Conservation (phyloP, 192 early-diverging fungal species). For the Dispira simplex region DNA sequence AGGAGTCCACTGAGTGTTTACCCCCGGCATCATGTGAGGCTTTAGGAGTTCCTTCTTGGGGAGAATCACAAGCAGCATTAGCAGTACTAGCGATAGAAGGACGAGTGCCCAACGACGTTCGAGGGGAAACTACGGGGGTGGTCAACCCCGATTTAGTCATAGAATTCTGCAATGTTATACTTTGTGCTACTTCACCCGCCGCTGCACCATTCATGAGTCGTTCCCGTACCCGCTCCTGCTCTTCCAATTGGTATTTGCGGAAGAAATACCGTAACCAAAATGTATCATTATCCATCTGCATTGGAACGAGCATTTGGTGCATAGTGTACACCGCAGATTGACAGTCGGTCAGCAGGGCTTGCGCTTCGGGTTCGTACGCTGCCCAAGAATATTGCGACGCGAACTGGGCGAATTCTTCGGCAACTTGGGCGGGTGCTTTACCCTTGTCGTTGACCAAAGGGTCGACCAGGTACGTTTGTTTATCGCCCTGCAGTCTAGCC, state of each 20-base stretch:
- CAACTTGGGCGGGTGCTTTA: background rate
- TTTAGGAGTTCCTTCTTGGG: too few relatives aligned
- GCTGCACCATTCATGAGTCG: background rate
- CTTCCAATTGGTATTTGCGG: background rate
- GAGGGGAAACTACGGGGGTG: too few relatives aligned
- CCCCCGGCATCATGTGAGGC: too few relatives aligned
- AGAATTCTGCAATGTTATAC: too few relatives aligned
- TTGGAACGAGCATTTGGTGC: background rate
- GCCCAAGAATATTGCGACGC: background rate
- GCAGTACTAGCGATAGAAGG: too few relatives aligned
- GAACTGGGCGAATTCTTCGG: background rate
- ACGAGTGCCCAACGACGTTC: too few relatives aligned
- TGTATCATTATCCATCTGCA: background rate
- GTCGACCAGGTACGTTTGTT: constrained; percentile 1
- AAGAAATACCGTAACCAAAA: constrained; percentile 5
- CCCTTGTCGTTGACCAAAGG: background rate
- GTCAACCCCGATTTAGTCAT: too few relatives aligned
- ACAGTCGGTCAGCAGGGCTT: background rate
- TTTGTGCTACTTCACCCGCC: too few relatives aligned
- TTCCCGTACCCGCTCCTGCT: background rate
- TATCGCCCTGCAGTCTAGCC: background rate
- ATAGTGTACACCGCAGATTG: background rate
- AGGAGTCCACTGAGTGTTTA: too few relatives aligned
- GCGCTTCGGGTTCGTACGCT: background rate
- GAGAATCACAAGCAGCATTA: too few relatives aligned